Evolutionary conservation across 139 green algal species (phyloP).

Genomic region (Closterium sp.): DNA sequence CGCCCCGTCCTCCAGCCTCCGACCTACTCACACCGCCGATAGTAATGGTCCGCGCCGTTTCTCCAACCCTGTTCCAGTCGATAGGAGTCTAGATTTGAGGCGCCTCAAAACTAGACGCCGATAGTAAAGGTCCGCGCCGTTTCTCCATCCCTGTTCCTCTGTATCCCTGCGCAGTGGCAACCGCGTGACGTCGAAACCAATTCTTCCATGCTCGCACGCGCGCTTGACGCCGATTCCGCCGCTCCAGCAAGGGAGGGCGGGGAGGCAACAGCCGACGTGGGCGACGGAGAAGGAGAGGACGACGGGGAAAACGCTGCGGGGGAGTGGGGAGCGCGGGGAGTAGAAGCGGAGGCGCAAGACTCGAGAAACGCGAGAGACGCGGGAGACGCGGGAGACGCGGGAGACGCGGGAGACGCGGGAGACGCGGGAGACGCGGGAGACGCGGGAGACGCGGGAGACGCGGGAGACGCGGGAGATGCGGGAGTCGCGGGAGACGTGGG

Average conservation of each 20-base stretch:
- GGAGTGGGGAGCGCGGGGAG: not conserved
- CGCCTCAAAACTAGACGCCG: too few relatives aligned
- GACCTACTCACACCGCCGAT: too few relatives aligned
- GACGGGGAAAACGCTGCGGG: not conserved
- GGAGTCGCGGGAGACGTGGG: too few relatives aligned
- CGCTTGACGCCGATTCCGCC: too few relatives aligned
- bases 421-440: not conserved
- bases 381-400: not conserved
- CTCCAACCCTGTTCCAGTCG: too few relatives aligned
- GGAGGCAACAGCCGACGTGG: not conserved
- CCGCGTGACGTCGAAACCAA: not conserved
- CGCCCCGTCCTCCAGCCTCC: too few relatives aligned
- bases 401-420: not conserved
- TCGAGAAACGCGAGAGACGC: too few relatives aligned
- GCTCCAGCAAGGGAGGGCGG: not conserved
- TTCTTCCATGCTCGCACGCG: not conserved
- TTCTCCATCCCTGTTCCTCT: too few relatives aligned
- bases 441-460: not conserved
- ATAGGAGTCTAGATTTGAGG: too few relatives aligned
- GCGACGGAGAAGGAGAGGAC: not conserved
- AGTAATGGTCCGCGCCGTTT: too few relatives aligned
- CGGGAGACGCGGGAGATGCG: not conserved
- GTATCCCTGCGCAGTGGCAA: too few relatives aligned
- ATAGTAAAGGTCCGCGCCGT: too few relatives aligned
- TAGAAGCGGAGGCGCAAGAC: not conserved